phyloP scores from a whole-genome alignment of 768 basidiomycete species.

The Termitomyces sp. region DNA sequence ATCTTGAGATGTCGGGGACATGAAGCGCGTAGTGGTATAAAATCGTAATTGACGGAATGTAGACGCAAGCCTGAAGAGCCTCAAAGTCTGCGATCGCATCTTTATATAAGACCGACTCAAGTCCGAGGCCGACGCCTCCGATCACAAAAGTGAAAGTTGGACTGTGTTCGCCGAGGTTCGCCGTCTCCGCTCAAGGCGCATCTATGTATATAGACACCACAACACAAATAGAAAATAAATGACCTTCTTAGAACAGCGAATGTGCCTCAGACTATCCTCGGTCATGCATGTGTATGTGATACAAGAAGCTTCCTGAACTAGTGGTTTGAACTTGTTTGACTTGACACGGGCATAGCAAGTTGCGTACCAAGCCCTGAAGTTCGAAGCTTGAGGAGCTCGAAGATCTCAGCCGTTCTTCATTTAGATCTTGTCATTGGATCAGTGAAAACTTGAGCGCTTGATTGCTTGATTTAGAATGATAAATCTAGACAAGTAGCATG shows the following conservation, averaged over 20 bases:
- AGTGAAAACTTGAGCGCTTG: no score
- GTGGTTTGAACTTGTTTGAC: no score
- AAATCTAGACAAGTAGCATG: background rate
- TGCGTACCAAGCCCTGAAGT: no score
- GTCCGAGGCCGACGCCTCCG: constrained; percentile 13
- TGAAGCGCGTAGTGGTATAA: constrained; percentile 14
- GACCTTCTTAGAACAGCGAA: background rate
- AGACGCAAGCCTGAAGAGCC: constrained; percentile 6
- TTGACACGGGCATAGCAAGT: no score
- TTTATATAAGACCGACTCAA: constrained; percentile 6
- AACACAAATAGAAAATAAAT: background rate
- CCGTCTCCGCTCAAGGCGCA: no score
- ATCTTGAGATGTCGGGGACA: constrained; percentile 19
- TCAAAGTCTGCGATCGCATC: background rate
- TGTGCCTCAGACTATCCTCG: no score
- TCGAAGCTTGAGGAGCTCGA: no score
- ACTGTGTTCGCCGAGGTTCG: background rate
- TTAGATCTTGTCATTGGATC: background rate
- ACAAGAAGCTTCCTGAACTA: no score
- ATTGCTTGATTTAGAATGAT: background rate
- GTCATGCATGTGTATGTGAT: background rate
- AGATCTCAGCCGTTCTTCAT: no score
- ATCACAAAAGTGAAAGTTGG: background rate
- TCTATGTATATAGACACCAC: background rate
- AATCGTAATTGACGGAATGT: constrained; percentile 7